Evolutionary conservation across 441 rosid genomes (phyloP), one percentile per base, ranked within the genome.

Genomic region (Geranium incanum): DNA sequence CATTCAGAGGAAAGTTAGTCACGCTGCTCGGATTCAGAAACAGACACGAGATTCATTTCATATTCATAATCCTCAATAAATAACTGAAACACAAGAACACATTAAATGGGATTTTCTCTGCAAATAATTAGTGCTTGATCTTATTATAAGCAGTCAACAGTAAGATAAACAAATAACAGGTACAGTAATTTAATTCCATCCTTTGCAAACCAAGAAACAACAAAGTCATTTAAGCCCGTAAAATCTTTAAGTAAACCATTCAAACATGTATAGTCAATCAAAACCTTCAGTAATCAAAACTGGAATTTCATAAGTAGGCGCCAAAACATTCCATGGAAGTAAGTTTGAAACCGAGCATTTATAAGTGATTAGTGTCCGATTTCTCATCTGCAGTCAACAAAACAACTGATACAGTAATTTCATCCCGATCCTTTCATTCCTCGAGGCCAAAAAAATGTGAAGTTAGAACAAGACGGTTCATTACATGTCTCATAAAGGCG

Each of bases 1-100:
- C 36, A 60, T 60, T 60, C 36, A 60, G 65, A 70, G 52, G 65
- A 68, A 76, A 36, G 60, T 12, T 16, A 6, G 21, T 16, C 67
- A 62, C 45, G 41, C 48, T 18, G 67, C 37, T 72, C 50, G 9
- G 6, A 69, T 5, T 0, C 52, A 5, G 63, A 16, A 57, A 57
- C 21, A 50, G 7, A 16, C 21, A 50, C 5, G 18, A 57, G 19
- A 52, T 6, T 52, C 19, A 48, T 1, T 48, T 48, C 13, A 9
- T 9, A 9, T 45, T 45, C n/a, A 5, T 41, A 5, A 41, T 5
- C 45, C 45, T 8, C 45, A 28, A 28, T 28, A 28, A 28, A 28
- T 28, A 28, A 28, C 33, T 28, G 33, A 28, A 28, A 28, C 33
- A 28, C 33, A 28, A 28, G 33, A 28, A 28, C 33, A 28, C 1